A percentile compares a stretch with the other conserved stretches of the same genome.
These are phyloP conservation scores for Umbelopsis isabellina DNA, from an alignment of 192 early-diverging fungal species.

Conservation along the genomic window DNA sequence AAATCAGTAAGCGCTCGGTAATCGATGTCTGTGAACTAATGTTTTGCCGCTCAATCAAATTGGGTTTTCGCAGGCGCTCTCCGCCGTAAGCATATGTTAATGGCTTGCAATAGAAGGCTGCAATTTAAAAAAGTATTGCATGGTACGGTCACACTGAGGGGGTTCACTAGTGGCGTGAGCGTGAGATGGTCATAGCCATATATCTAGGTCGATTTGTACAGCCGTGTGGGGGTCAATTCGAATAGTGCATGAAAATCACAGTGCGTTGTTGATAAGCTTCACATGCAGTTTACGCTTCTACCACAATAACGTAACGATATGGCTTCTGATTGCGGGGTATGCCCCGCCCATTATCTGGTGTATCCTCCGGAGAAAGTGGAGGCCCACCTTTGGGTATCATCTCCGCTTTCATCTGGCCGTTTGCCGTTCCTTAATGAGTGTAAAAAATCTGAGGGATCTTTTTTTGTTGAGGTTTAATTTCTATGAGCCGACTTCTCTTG, in stretches of 20 bases:
- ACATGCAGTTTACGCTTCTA: no score
- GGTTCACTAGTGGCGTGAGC: neutral
- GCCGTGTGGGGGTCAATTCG: no score
- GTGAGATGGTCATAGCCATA: neutral
- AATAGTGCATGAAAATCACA: no score
- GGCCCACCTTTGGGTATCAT: neutral
- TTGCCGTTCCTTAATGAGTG: neutral
- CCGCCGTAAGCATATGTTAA: neutral
- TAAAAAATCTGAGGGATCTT: constrained; percentile 6
- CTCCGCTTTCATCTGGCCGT: constrained; percentile 8
- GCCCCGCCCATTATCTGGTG: neutral
- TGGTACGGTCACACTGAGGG: neutral
- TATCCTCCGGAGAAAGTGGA: neutral
- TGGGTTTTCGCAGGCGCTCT: no score
- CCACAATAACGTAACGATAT: no score
- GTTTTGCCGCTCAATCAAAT: no score
- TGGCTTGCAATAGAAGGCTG: neutral
- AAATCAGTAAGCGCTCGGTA: no score
- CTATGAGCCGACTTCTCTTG: neutral
- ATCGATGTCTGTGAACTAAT: no score
- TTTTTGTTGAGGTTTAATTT: constrained; percentile 17
- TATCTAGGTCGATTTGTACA: no score
- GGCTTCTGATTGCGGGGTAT: no score
- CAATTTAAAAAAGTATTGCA: neutral
- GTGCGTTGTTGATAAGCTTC: no score